Conservation (phyloP, 192 early-diverging fungal genomes). For the Dispira simplex region DNA sequence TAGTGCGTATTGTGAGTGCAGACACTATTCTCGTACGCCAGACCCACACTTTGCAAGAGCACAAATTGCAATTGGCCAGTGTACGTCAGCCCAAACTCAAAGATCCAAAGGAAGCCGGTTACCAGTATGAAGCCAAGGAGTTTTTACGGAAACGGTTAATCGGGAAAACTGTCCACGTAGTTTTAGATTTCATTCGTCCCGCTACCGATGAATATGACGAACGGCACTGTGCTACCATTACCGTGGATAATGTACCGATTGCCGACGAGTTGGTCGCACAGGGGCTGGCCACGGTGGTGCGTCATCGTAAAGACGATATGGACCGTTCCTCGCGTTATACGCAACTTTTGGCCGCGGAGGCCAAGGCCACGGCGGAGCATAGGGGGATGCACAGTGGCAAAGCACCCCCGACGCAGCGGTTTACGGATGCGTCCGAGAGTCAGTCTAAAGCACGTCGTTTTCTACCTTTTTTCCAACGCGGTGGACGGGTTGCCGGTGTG, state of each 20-base stretch:
- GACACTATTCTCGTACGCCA: conserved; percentile 38
- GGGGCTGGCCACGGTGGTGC: conserved; percentile 66
- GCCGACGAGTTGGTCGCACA: conserved; percentile 38
- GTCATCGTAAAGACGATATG: conserved; percentile 72
- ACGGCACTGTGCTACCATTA: conserved; percentile 78
- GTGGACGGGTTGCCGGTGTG: conserved; percentile 58
- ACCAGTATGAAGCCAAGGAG: conserved; percentile 80
- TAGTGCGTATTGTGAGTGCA: conserved; percentile 39
- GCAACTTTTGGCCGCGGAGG: conserved; percentile 64
- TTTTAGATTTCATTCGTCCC: conserved; percentile 82
- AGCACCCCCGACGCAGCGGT: conserved; percentile 52
- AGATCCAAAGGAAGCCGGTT: conserved; percentile 59
- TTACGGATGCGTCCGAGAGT: conserved; percentile 72
- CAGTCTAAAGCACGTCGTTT: conserved; percentile 73
- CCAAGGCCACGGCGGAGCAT: conserved; percentile 42
- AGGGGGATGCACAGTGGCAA: conserved; percentile 81
- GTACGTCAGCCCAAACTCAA: conserved; percentile 52
- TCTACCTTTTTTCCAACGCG: conserved; percentile 66
- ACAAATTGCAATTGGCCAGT: conserved; percentile 39
- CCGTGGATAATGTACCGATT: conserved; percentile 37
- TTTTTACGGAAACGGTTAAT: conserved; percentile 74
- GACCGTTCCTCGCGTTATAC: conserved; percentile 79
- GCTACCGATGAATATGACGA: conserved; percentile 71
- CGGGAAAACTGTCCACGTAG: conserved; percentile 49
- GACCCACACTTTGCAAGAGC: conserved; percentile 24